Conservation (phyloP, 2,329 filamentous ascomycete species). For the Venturiaceae sp. region DNA sequence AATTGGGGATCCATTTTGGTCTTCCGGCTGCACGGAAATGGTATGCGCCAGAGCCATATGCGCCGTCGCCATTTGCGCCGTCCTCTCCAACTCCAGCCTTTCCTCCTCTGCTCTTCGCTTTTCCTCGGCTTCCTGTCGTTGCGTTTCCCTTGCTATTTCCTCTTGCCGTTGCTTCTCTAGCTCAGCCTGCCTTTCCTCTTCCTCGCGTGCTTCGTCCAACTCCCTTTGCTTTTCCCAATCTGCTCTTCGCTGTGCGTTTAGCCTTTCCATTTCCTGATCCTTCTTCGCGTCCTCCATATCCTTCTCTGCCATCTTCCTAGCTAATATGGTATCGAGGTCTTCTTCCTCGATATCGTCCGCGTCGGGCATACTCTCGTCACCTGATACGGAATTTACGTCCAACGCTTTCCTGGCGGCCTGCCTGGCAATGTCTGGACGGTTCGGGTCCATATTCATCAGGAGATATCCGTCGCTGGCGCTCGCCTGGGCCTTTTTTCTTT, state of each 20-base stretch:
- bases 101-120: background rate
- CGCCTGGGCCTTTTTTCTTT: background rate
- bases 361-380: conserved; percentile 3
- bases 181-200: background rate
- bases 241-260: background rate
- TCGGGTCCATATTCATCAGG: background rate
- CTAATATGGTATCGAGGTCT: conserved; percentile 4
- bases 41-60: too few relatives aligned
- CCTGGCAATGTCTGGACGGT: background rate
- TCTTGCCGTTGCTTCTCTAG: background rate
- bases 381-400: background rate
- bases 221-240: background rate
- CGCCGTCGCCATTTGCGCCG: background rate
- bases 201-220: background rate
- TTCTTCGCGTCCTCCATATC: background rate
- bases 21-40: too few relatives aligned
- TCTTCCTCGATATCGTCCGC: conserved; percentile 2
- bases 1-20: background rate
- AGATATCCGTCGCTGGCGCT: conserved; percentile 1
- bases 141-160: background rate
- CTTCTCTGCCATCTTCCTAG: conserved; percentile 5
- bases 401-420: background rate
- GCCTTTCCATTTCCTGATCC: background rate
- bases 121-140: background rate
- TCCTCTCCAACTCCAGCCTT: background rate